phyloP scores from a whole-genome alignment of 495 filamentous ascomycete species.

The Penicillium herquei region DNA sequence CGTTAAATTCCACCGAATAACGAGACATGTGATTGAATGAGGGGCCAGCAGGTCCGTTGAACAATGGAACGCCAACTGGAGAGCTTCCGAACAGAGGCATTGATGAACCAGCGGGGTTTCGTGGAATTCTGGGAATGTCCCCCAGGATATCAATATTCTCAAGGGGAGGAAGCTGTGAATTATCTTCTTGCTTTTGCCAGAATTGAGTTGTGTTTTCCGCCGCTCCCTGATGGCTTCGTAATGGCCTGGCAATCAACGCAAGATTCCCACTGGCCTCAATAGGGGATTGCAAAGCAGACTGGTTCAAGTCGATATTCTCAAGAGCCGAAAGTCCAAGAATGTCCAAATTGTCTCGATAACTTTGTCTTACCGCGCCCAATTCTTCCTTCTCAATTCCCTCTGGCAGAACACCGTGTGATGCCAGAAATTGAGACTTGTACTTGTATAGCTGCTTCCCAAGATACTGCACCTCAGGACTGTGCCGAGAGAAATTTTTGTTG shows the following conservation, averaged over 20 bases:
- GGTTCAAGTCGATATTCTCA: conserved; percentile 33
- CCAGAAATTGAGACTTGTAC: conserved; percentile 41
- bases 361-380: conserved; percentile 34
- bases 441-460: conserved; percentile 43
- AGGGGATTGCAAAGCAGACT: conserved; percentile 10
- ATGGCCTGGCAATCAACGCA: conserved; percentile 21
- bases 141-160: conserved; percentile 20
- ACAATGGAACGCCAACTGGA: conserved; percentile 34
- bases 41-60: conserved; percentile 21
- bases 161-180: conserved; percentile 18
- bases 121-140: conserved; percentile 22
- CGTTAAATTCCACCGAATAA: conserved; percentile 43
- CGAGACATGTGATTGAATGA: conserved; percentile 30
- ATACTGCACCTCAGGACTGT: conserved; percentile 43
- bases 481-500: conserved; percentile 32
- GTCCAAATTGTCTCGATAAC: conserved; percentile 46
- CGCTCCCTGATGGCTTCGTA: background rate
- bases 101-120: conserved; percentile 20
- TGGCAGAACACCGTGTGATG: conserved; percentile 40
- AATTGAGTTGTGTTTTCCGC: conserved; percentile 11
- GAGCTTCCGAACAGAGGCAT: conserved; percentile 35
- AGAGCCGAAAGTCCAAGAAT: conserved; percentile 37
- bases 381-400: conserved; percentile 40
- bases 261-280: conserved; percentile 22
- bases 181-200: conserved; percentile 9